Conservation (phyloP, 2,329 filamentous ascomycete genomes). For the Sporothrix humicola region DNA sequence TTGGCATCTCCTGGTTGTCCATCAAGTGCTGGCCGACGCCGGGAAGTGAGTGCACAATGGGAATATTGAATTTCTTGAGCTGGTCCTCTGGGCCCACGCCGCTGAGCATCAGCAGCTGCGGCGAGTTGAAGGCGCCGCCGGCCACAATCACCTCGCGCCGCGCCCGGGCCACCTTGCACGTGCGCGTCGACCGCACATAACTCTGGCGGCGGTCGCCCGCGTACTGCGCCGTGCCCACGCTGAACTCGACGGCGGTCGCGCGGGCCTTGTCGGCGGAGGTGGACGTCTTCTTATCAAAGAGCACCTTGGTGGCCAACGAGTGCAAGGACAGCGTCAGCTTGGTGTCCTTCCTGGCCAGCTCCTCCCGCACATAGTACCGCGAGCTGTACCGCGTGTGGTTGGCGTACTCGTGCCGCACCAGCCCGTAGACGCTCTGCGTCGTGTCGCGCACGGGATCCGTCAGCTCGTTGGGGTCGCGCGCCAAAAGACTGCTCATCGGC, state of each 20-base stretch:
- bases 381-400: conserved; percentile 1
- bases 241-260: background rate
- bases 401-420: background rate
- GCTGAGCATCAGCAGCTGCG: conserved; percentile 56
- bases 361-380: background rate
- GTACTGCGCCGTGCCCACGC: background rate
- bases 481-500: background rate
- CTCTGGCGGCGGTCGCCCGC: background rate
- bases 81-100: conserved; percentile 38
- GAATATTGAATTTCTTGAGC: conserved; percentile 53
- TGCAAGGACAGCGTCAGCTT: background rate
- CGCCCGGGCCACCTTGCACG: conserved; percentile 31
- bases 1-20: conserved; percentile 49
- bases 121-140: conserved; percentile 57
- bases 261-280: background rate
- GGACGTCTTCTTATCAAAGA: background rate
- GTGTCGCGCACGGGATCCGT: background rate
- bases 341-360: background rate
- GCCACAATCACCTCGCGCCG: conserved; percentile 57
- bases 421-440: background rate
- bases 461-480: conserved; percentile 1
- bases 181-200: background rate
- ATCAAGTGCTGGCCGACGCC: conserved; percentile 59
- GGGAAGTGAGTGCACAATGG: conserved; percentile 51
- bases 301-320: background rate